Base-by-base conservation (phyloP, 1,284 basidiomycete genomes). In the Cryptococcus jaspeensis region DNA sequence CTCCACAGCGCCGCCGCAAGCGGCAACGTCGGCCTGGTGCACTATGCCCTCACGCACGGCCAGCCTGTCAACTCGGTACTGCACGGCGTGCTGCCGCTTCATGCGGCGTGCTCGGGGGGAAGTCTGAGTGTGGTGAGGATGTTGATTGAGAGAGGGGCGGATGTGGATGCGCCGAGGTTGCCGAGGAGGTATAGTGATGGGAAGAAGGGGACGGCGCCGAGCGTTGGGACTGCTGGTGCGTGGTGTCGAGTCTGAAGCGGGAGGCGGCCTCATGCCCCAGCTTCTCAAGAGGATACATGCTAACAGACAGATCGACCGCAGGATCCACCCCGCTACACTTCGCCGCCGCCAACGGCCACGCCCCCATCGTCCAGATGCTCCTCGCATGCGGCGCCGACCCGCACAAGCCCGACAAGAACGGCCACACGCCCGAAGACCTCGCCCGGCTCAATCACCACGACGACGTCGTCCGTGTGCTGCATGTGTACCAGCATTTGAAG, bases 241-340 rank as follows among this genome's bases (percentile, higher is more conserved):
- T 66, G 7, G 18, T 11, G 18, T 20, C 35, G 44, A 20, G 3
- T 39, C n/a, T 12, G 36, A 4, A 11, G n/a, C 16, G 22, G 11
- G 5, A 23, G 13, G 13, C 43, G 15, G 38, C 5, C 38, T n/a
- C n/a, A n/a, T n/a, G n/a, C n/a, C n/a, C n/a, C n/a, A n/a, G n/a
- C n/a, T n/a, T n/a, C n/a, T n/a, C n/a, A n/a, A 16, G 13, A 42
- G 9, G 9, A 9, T 42, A 42, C 40, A 42, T 42, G 18, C 22
- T 42, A 20, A 20, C 20, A 25, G 12, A 20, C 20, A 25, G 12
- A 8, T 18, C 20, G 4, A 8, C 9, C 13, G 2, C 70, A 76
- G 91, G 91, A 18, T 90, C 90, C 1, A 94, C 92, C 0, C 89
- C 92, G 0, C 84, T 96, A n/a, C 92, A 96, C 71, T 96, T 95